Evolutionary conservation across 768 basidiomycete species (phyloP).

Genomic region (Sistotremastrum niveocremeum): DNA sequence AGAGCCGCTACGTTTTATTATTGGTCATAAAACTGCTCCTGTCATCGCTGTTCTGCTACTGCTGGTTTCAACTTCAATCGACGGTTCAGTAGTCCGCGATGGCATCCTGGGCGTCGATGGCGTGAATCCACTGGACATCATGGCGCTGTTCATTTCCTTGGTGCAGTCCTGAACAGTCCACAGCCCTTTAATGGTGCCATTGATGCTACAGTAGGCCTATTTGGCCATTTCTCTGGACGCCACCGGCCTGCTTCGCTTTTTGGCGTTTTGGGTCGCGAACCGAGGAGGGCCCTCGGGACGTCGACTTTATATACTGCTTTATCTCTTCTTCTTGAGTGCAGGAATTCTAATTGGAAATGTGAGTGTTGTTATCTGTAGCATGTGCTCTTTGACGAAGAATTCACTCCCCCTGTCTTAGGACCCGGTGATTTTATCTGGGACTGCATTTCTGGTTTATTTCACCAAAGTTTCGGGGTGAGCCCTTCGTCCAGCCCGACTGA

Average conservation of each 20-base stretch:
- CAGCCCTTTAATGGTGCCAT: no score
- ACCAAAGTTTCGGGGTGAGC: conserved; percentile 45
- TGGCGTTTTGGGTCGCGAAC: conserved; percentile 83
- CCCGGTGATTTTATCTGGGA: conserved; percentile 85
- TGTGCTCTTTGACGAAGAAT: background rate
- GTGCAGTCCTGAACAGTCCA: conserved; percentile 15
- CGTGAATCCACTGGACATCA: conserved; percentile 82
- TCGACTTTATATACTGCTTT: conserved; percentile 68
- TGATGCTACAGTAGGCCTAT: conserved; percentile 35
- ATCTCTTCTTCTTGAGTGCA: conserved; percentile 62
- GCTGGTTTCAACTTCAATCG: background rate
- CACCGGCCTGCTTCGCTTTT: conserved; percentile 74
- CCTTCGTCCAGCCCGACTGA: no score
- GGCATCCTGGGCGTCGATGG: conserved; percentile 75
- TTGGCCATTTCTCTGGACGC: conserved; percentile 85
- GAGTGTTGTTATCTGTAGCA: conserved; percentile 4
- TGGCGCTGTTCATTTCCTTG: conserved; percentile 83
- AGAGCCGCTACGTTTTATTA: no score
- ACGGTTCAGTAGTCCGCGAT: conserved; percentile 36
- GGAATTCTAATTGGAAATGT: conserved; percentile 77
- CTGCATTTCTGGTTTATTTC: conserved; percentile 82
- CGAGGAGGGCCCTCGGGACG: conserved; percentile 62
- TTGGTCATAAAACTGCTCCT: no score
- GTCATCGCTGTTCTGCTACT: no score
- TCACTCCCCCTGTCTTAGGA: conserved; percentile 27